Percentiles rank a stretch among this genome's conserved stretches.
Conservation (phyloP, 192 early-diverging fungal genomes). For the Dispira simplex region DNA sequence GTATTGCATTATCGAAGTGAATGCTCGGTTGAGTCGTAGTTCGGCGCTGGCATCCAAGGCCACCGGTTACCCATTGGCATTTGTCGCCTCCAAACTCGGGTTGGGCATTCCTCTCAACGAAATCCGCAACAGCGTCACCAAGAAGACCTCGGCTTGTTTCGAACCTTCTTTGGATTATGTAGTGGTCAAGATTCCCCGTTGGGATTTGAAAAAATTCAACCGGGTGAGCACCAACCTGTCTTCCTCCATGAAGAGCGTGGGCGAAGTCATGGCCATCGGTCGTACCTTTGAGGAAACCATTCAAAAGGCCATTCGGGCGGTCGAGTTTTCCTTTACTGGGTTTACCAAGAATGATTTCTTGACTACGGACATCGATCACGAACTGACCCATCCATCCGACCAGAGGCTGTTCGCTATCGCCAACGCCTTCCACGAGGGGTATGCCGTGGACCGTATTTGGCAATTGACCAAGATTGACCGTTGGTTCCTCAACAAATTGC, state of each 20-base stretch:
- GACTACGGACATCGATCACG: constrained; percentile 31
- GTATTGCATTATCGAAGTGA: constrained; percentile 94
- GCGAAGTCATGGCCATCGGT: constrained; percentile 98
- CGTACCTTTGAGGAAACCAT: constrained; percentile 91
- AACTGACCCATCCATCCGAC: constrained; percentile 59
- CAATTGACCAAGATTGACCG: constrained; percentile 76
- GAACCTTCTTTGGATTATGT: constrained; percentile 93
- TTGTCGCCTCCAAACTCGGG: constrained; percentile 94
- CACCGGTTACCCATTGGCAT: constrained; percentile 94
- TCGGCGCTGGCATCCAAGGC: constrained; percentile 93
- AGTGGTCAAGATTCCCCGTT: constrained; percentile 94
- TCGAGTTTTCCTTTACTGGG: constrained; percentile 83
- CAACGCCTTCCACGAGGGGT: constrained; percentile 54
- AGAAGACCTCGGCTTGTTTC: constrained; percentile 89
- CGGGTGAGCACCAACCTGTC: constrained; percentile 74
- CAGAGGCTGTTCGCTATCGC: constrained; percentile 70
- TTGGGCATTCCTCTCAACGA: constrained; percentile 78
- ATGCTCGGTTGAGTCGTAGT: constrained; percentile 80
- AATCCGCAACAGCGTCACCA: constrained; percentile 81
- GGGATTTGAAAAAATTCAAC: constrained; percentile 92
- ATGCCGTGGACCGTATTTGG: constrained; percentile 61
- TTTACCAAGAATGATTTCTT: constrained; percentile 33
- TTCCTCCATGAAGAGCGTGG: constrained; percentile 89
- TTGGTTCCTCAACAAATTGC: constrained; percentile 65
- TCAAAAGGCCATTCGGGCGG: constrained; percentile 92